phyloP scores from a whole-genome alignment of 768 basidiomycete genomes.

The Pleurotus pulmonarius region DNA sequence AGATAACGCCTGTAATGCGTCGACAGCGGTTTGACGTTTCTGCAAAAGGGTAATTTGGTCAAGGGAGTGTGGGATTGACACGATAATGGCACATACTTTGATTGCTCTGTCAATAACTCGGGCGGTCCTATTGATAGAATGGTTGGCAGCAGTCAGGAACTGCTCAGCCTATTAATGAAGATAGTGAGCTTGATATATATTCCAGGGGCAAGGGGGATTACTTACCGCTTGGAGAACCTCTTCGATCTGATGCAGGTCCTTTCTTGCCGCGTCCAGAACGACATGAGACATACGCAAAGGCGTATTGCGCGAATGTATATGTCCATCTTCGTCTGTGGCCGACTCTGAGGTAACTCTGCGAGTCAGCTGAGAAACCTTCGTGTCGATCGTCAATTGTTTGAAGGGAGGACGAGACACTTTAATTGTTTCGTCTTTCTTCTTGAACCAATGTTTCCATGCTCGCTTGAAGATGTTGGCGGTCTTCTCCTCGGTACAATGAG shows the following conservation, averaged over 20 bases:
- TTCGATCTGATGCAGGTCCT: conserved; percentile 55
- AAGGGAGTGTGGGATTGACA: not conserved
- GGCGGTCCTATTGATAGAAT: conserved; percentile 55
- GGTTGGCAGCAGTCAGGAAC: conserved; percentile 48
- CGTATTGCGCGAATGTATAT: conserved; percentile 18
- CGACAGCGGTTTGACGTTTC: conserved; percentile 49
- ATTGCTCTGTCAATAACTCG: conserved; percentile 52
- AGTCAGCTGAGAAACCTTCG: not conserved
- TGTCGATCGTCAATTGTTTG: conserved; percentile 1
- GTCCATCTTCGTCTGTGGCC: not conserved
- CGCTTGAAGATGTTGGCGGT: conserved; percentile 25
- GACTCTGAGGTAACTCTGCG: not conserved
- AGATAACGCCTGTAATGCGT: conserved; percentile 30
- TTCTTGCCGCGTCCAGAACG: conserved; percentile 48
- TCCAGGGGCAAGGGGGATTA: conserved; percentile 9
- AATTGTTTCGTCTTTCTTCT: not conserved
- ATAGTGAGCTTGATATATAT: not conserved
- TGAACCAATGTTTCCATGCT: conserved; percentile 2
- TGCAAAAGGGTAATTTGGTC: conserved; percentile 17
- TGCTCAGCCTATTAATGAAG: conserved; percentile 44
- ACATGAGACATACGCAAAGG: conserved; percentile 41
- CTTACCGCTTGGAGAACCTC: conserved; percentile 52
- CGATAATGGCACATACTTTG: conserved; percentile 34
- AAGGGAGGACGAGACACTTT: not conserved
- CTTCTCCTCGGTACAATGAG: conserved; percentile 12